These are phyloP conservation scores for Pseudogymnoascus destructans DNA, from an alignment of 2,329 filamentous ascomycete species.

Conservation along the genomic window DNA sequence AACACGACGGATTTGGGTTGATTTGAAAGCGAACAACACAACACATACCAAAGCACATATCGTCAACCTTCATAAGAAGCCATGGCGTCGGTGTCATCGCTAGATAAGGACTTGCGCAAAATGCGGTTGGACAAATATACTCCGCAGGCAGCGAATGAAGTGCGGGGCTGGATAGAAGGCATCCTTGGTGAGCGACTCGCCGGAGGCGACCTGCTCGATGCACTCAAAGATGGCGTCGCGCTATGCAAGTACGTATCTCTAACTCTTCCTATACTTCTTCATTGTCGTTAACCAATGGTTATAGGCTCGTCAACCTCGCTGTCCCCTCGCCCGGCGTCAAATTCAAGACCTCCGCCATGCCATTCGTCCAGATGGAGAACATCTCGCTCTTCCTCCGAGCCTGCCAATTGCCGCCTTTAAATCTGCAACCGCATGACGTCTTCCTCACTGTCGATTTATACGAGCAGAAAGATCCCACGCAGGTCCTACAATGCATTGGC, in stretches of 20 bases:
- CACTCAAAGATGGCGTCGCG: slow-evolving; percentile 78
- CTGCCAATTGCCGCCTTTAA: slow-evolving; percentile 73
- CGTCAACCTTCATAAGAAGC: not conserved
- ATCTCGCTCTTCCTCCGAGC: slow-evolving; percentile 90
- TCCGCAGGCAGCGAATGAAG: slow-evolving; percentile 76
- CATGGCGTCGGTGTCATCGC: slow-evolving; percentile 87
- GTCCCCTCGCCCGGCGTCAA: slow-evolving; percentile 66
- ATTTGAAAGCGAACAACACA: not conserved
- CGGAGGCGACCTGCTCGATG: slow-evolving; percentile 65
- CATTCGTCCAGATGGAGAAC: slow-evolving; percentile 99
- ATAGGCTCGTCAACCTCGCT: slow-evolving; percentile 65
- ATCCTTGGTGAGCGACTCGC: slow-evolving; percentile 61
- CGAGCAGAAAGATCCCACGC: slow-evolving; percentile 88
- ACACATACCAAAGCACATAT: not conserved
- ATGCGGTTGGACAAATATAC: slow-evolving; percentile 90
- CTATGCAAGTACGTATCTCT: slow-evolving; percentile 65
- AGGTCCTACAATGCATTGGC: slow-evolving; percentile 83
- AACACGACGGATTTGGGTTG: not conserved
- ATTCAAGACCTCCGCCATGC: slow-evolving; percentile 84
- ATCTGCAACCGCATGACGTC: slow-evolving; percentile 82
- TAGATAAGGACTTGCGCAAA: slow-evolving; percentile 91
- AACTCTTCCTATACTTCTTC: not conserved
- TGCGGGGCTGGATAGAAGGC: slow-evolving; percentile 72
- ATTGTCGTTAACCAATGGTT: slow-evolving; percentile 3
- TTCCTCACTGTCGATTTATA: slow-evolving; percentile 96